Evolutionary conservation across 768 basidiomycete species (phyloP).

Genomic region (Leccinum subgranulosum): DNA sequence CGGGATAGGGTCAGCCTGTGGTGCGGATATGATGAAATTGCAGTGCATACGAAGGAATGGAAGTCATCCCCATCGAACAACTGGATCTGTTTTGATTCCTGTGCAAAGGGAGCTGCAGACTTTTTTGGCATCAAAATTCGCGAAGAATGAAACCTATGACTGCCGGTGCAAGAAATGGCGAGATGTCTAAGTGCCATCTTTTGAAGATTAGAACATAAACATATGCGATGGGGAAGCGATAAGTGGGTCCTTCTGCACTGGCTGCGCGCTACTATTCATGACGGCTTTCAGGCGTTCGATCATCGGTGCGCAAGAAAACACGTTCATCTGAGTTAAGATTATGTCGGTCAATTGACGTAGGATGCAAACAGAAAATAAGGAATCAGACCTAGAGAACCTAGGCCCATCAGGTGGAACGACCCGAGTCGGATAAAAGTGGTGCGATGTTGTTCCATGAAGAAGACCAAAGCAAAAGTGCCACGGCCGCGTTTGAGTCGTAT

Average conservation of each 20-base stretch:
- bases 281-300: neutral
- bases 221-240: neutral
- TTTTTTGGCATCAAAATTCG: neutral
- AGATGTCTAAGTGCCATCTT: neutral
- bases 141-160: slow-evolving; percentile 1
- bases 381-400: too few relatives aligned
- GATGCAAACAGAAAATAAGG: neutral
- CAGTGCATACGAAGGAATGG: slow-evolving; percentile 18
- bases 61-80: slow-evolving; percentile 2
- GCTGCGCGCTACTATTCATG: neutral
- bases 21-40: neutral
- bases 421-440: neutral
- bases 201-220: slow-evolving; percentile 10
- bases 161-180: neutral
- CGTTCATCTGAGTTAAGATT: neutral
- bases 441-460: slow-evolving; percentile 15
- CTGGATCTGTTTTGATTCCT: slow-evolving; percentile 2
- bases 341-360: neutral
- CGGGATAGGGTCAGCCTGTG: neutral
- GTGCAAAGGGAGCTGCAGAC: neutral
- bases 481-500: slow-evolving; percentile 8
- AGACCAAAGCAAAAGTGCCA: neutral
- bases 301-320: neutral
- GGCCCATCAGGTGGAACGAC: neutral
- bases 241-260: neutral